Percentiles rank a stretch among this genome's conserved stretches.
These are phyloP conservation scores for Corrigiola litoralis DNA, from an alignment of 179 eudicot species.

Conservation along the genomic window DNA sequence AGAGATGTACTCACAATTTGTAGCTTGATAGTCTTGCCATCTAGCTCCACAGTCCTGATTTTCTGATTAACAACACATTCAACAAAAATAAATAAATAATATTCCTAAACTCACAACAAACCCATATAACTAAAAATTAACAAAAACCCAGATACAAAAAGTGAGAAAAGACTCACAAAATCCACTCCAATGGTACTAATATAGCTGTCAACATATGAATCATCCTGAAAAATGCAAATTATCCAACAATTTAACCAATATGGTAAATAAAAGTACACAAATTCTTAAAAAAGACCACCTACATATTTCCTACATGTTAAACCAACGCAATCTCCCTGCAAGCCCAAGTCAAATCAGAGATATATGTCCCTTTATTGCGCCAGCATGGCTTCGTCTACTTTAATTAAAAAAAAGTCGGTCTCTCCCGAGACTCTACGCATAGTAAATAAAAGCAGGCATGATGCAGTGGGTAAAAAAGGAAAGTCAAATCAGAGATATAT, in stretches of 20 bases:
- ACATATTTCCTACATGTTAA: too few species aligned
- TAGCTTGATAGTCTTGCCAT: slow-evolving; percentile 73
- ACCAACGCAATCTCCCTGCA: too few species aligned
- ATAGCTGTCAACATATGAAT: slow-evolving; percentile 81
- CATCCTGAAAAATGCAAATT: slow-evolving; percentile 42
- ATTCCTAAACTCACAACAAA: neutral
- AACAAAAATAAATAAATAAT: neutral
- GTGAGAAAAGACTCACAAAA: slow-evolving; percentile 45
- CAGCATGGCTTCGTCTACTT: too few species aligned
- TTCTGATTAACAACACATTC: slow-evolving; percentile 36
- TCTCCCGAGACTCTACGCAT: too few species aligned
- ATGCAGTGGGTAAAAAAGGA: too few species aligned
- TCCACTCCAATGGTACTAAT: slow-evolving; percentile 91
- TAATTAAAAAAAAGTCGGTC: too few species aligned
- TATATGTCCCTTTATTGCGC: too few species aligned
- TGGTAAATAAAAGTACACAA: neutral
- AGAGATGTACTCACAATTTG: slow-evolving; percentile 60
- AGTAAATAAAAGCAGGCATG: too few species aligned
- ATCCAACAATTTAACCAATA: neutral
- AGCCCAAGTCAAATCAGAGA: too few species aligned
- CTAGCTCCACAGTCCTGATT: slow-evolving; percentile 76
- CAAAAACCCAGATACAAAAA: slow-evolving; percentile 7
- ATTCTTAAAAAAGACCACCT: too few species aligned
- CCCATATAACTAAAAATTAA: neutral
- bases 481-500: too few species aligned